Percentiles rank a stretch among this genome's conserved stretches.
Evolutionary conservation across 164 flowering plant genomes (phyloP).

Genomic region (Cinnamomum chago): DNA sequence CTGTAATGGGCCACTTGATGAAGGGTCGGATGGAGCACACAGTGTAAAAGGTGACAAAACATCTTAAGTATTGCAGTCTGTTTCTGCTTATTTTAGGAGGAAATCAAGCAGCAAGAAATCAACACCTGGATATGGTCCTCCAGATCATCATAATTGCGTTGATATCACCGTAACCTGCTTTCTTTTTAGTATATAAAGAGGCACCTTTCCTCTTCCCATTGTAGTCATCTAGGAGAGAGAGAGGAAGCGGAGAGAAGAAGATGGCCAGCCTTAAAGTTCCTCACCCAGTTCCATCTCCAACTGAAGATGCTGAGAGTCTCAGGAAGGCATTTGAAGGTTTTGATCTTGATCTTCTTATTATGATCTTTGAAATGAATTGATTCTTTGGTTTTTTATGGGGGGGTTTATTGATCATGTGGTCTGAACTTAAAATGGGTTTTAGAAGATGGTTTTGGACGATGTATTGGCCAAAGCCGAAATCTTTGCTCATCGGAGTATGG

Average conservation of each 20-base stretch:
- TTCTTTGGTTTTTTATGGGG: not conserved
- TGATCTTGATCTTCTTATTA: not conserved
- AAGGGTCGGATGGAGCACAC: too few species aligned
- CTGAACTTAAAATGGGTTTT: not conserved
- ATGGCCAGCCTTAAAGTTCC: conserved; percentile 14
- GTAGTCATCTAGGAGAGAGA: not conserved
- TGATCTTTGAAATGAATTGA: not conserved
- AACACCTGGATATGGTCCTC: too few species aligned
- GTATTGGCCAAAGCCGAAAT: not conserved
- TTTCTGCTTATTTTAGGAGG: too few species aligned
- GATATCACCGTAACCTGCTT: too few species aligned
- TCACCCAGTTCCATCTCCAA: conserved; percentile 10
- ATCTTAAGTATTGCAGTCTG: too few species aligned
- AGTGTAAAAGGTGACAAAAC: too few species aligned
- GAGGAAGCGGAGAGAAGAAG: not conserved
- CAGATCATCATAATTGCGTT: too few species aligned
- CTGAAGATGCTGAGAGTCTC: conserved; percentile 16
- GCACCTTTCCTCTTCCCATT: too few species aligned
- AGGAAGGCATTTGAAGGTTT: conserved; percentile 19
- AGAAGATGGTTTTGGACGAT: not conserved
- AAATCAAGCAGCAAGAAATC: too few species aligned
- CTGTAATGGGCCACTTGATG: too few species aligned
- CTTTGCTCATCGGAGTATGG: not conserved
- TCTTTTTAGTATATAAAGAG: too few species aligned
- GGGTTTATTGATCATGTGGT: not conserved